Evolutionary conservation across 202 grass and related monocot genomes (phyloP).

Genomic region (Musa balbisiana): DNA sequence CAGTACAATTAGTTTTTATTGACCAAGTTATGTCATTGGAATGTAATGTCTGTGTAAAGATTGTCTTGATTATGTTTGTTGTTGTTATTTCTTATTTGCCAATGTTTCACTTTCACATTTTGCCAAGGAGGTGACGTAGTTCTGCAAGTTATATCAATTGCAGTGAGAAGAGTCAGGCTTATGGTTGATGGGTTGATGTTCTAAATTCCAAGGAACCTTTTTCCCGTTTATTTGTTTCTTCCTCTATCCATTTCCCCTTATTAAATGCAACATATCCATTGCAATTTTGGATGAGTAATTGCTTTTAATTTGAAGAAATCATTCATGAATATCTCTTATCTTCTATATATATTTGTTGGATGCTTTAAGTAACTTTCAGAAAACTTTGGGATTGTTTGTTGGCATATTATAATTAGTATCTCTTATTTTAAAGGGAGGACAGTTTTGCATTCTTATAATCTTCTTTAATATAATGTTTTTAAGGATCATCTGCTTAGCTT

Average conservation of each 20-base stretch:
- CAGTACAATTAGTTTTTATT: too few relatives aligned
- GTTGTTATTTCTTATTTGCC: not conserved
- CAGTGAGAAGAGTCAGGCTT: not conserved
- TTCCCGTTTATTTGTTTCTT: not conserved
- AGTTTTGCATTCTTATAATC: not conserved
- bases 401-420: not conserved
- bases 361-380: not conserved
- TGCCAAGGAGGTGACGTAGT: not conserved
- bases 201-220: not conserved
- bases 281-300: not conserved
- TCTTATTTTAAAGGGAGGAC: not conserved
- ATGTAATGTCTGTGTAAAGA: too few relatives aligned
- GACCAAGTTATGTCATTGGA: too few relatives aligned
- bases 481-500: not conserved
- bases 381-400: not conserved
- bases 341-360: not conserved
- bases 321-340: not conserved
- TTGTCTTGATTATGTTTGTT: not conserved
- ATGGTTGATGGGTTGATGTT: not conserved
- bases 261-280: not conserved
- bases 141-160: not conserved
- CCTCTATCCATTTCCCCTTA: not conserved
- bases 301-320: not conserved
- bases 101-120: not conserved
- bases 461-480: too few relatives aligned